Conservation (phyloP, 805 yeast genomes). For the Candida sanyiensis region DNA sequence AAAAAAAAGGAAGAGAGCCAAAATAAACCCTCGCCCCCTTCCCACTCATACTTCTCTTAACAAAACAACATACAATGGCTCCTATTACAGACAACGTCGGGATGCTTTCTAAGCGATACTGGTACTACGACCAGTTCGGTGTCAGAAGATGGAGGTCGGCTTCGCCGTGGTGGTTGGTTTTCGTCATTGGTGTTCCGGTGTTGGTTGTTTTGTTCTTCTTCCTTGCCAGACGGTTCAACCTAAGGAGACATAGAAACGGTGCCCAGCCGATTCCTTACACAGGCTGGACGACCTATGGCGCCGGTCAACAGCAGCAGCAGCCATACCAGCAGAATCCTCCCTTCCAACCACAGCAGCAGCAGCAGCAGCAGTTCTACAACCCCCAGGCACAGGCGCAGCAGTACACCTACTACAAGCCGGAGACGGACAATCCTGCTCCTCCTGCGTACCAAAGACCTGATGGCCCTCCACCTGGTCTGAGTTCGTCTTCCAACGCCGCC, state of each 20-base stretch:
- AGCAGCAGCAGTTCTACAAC: neutral
- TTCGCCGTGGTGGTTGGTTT: constrained; percentile 20
- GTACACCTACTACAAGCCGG: constrained; percentile 9
- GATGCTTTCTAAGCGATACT: constrained; percentile 14
- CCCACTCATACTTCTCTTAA: too few relatives aligned
- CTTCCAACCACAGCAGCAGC: constrained; percentile 1
- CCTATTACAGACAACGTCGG: too few relatives aligned
- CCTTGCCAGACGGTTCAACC: constrained; percentile 15
- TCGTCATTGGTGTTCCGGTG: constrained; percentile 15
- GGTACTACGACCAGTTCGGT: constrained; percentile 5
- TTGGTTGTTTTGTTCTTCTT: constrained; percentile 2
- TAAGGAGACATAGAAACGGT: constrained; percentile 17
- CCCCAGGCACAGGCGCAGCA: constrained; percentile 11
- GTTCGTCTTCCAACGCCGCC: neutral
- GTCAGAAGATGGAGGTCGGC: neutral
- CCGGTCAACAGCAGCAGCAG: constrained; percentile 1
- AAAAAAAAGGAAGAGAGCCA: too few relatives aligned
- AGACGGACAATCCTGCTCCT: constrained; percentile 1
- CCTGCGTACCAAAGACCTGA: constrained; percentile 10
- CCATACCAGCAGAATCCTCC: constrained; percentile 10
- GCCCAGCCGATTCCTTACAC: constrained; percentile 18
- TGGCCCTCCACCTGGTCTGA: constrained; percentile 7
- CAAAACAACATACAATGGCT: constrained; percentile 6
- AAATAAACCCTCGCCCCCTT: too few relatives aligned
- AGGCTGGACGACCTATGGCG: constrained; percentile 20